Percentiles rank a stretch among this genome's conserved stretches.
These are phyloP conservation scores for Cladophialophora psammophila DNA, from an alignment of 2,329 filamentous ascomycete genomes.

Conservation along the genomic window DNA sequence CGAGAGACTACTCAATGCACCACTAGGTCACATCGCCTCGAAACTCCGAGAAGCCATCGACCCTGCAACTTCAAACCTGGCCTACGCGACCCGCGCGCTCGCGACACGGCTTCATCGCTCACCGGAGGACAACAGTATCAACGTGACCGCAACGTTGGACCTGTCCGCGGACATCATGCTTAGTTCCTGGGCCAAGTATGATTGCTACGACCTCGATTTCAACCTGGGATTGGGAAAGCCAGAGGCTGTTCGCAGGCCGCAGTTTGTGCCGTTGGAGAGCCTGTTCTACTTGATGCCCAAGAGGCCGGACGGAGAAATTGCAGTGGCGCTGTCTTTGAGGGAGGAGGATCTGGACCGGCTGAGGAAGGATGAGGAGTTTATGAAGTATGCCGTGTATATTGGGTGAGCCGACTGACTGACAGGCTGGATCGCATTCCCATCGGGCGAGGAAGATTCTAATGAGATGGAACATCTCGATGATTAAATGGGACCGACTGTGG, in stretches of 20 bases:
- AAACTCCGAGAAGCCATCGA: constrained; percentile 52
- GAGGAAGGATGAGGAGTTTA: constrained; percentile 53
- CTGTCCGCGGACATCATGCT: constrained; percentile 57
- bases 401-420: constrained; percentile 4
- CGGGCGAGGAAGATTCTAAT: too few relatives aligned
- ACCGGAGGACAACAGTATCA: constrained; percentile 47
- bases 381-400: constrained; percentile 45
- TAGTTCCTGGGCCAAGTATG: constrained; percentile 62
- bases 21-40: constrained; percentile 49
- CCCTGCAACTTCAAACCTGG: constrained; percentile 47
- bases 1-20: constrained; percentile 44
- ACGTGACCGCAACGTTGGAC: constrained; percentile 49
- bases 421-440: too few relatives aligned
- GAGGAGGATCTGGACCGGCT: constrained; percentile 59
- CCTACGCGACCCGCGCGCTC: constrained; percentile 50
- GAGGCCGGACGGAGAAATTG: constrained; percentile 53
- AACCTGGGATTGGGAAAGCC: constrained; percentile 56
- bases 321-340: constrained; percentile 55
- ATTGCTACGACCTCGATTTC: constrained; percentile 58
- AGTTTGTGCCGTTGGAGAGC: constrained; percentile 56
- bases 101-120: constrained; percentile 50
- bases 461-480: too few relatives aligned
- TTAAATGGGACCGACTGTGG: too few relatives aligned
- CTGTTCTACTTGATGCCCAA: constrained; percentile 61
- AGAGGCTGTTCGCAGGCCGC: constrained; percentile 57